phyloP scores from a whole-genome alignment of 768 basidiomycete genomes.

The Bullera alba region DNA sequence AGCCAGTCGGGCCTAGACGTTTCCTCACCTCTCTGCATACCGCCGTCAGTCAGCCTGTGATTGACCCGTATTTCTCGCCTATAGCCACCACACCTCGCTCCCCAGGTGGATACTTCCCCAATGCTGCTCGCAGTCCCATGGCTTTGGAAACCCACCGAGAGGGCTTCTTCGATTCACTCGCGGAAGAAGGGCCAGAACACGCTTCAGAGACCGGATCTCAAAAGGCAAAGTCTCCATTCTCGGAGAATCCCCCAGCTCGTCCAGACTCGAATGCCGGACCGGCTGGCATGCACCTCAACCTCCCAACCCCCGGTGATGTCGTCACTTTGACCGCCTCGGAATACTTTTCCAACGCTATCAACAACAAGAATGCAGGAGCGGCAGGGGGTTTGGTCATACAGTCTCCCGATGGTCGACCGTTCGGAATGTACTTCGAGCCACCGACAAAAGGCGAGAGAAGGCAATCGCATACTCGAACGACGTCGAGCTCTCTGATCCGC shows the following conservation, averaged over 20 bases:
- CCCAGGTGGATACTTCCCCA: conserved; percentile 56
- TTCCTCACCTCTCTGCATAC: conserved; percentile 88
- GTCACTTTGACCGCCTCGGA: conserved; percentile 51
- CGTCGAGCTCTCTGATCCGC: conserved; percentile 7
- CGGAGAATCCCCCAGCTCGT: neutral
- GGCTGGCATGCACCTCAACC: conserved; percentile 18
- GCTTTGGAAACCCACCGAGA: conserved; percentile 7
- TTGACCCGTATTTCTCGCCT: conserved; percentile 89
- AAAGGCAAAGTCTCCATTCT: conserved; percentile 15
- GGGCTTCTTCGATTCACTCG: conserved; percentile 33
- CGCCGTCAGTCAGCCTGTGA: conserved; percentile 71
- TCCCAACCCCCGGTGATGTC: conserved; percentile 37
- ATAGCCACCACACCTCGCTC: conserved; percentile 85
- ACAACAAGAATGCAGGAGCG: conserved; percentile 59
- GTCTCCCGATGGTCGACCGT: conserved; percentile 83
- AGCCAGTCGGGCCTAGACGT: conserved; percentile 90
- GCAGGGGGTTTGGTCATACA: conserved; percentile 84
- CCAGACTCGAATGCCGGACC: conserved; percentile 3
- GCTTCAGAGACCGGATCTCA: conserved; percentile 2
- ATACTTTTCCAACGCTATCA: conserved; percentile 62
- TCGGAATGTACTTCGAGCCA: conserved; percentile 95
- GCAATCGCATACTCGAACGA: conserved; percentile 8
- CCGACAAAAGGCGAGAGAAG: conserved; percentile 26
- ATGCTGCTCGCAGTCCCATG: conserved; percentile 27
- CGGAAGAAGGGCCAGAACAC: conserved; percentile 15